These are phyloP conservation scores for Boletus coccyginus DNA, from an alignment of 768 basidiomycete genomes.

Conservation along the genomic window DNA sequence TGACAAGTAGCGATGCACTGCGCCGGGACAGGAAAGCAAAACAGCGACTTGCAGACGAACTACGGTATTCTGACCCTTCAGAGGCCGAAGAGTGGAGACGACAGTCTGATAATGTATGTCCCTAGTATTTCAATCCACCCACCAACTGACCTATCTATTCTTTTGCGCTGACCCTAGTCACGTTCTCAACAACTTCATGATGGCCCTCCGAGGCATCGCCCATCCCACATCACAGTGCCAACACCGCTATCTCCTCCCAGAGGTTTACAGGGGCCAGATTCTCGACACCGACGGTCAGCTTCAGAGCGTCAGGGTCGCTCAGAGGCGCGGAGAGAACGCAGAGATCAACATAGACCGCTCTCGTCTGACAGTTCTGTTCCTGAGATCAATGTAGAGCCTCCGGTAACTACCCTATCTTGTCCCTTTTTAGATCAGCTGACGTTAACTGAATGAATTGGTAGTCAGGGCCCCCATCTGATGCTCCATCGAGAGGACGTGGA, in stretches of 20 bases:
- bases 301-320: constrained; percentile 28
- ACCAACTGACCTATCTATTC: not conserved
- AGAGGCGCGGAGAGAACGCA: constrained; percentile 14
- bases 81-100: constrained; percentile 32
- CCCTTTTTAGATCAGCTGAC: constrained; percentile 14
- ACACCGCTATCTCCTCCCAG: constrained; percentile 28
- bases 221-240: constrained; percentile 21
- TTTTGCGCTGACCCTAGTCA: constrained; percentile 11
- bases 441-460: constrained; percentile 11
- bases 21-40: constrained; percentile 20
- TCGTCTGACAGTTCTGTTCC: constrained; percentile 36
- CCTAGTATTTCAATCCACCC: not conserved
- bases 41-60: constrained; percentile 33
- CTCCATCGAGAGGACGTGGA: constrained; percentile 27
- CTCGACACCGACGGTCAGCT: constrained; percentile 16
- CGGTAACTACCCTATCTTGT: constrained; percentile 20
- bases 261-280: constrained; percentile 9
- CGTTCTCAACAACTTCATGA: constrained; percentile 13
- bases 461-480: constrained; percentile 33
- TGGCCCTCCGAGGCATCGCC: constrained; percentile 16
- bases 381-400: constrained; percentile 32
- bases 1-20: constrained; percentile 16
- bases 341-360: constrained; percentile 21
- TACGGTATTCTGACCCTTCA: constrained; percentile 34
- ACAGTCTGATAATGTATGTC: constrained; percentile 19